Base-by-base conservation (phyloP, 805 yeast genomes). In the Teunomyces panamensis region DNA sequence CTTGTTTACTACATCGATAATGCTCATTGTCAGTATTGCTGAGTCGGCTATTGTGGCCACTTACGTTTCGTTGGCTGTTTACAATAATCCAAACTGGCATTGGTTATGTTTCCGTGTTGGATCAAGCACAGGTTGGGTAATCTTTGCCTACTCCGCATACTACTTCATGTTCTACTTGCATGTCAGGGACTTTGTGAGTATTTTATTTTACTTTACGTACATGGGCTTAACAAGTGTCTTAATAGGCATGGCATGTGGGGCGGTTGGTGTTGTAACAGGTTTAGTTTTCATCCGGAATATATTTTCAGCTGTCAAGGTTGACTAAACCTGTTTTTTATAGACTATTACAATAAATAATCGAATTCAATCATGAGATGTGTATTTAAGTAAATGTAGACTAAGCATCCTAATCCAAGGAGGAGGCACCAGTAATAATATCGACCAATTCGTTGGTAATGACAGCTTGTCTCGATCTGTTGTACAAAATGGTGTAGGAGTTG, bases 381-480 rank as follows among this genome's bases (percentile, higher is more conserved):
- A 44, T 48, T 45, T 26, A 27, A 32, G 26, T 20, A 24, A 24
- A 34, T 28, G 45, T 35, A 39, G 34, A 28, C 24, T n/a, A 34
- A 37, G 39, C 47, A 33, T 46, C 49, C 55, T 87, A 92, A 79
- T 87, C 96, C 78, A 94, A 84, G 51, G 98, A 89, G 56, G 98
- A 89, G 65, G 99, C 99, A 90, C 99, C 99, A 64, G 99, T 94
- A 74, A 94, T 92, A 68, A 94, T 94, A 78, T 94, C 99, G 68
- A 94, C 99, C 84, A 94, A 80, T 81, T 94, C 99, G 84, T 94
- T 94, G 75, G 98, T 91, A 68, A 92, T 92, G 68, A 91, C 97
- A 60, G 97, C 97, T 83, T 94, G 99, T 81, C 97, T 89, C 67
- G 97, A 87, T 84, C 99, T 92, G 91, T 94, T 94, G 79, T 94